Percentiles rank a stretch among this genome's conserved stretches.
phyloP scores from a whole-genome alignment of 306 rosid genomes.

The Acacia confusa region DNA sequence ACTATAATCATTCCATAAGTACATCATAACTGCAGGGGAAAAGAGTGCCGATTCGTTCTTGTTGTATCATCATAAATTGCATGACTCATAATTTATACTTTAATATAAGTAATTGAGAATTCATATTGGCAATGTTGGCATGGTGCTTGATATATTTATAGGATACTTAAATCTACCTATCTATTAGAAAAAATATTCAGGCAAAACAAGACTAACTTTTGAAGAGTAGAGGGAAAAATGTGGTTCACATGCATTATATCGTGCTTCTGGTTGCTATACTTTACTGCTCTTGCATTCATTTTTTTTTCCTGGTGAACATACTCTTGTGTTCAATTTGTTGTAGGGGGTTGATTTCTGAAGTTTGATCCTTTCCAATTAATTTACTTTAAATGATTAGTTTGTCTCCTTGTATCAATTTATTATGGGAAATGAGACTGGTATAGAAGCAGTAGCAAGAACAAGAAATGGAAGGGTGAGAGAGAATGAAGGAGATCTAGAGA shows the following conservation, averaged over 20 bases:
- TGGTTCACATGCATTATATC: constrained; percentile 5
- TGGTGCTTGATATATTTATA: constrained; percentile 8
- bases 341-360: background rate
- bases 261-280: background rate
- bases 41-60: constrained; percentile 13
- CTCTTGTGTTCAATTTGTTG: background rate
- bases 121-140: background rate
- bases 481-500: background rate
- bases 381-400: background rate
- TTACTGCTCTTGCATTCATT: background rate
- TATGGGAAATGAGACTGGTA: background rate
- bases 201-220: constrained; percentile 11
- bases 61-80: background rate
- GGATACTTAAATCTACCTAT: background rate
- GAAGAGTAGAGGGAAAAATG: background rate
- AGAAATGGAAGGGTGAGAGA: background rate
- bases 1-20: constrained; percentile 7
- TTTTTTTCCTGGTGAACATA: background rate
- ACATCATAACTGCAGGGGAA: background rate
- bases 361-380: constrained; percentile 31
- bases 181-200: background rate
- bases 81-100: background rate
- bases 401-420: background rate
- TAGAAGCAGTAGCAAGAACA: background rate
- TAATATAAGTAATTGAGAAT: background rate